Percentiles rank a stretch among this genome's conserved stretches.
Evolutionary conservation across 148 eudicot species (phyloP).

Genomic region (Rhododendron vialii): DNA sequence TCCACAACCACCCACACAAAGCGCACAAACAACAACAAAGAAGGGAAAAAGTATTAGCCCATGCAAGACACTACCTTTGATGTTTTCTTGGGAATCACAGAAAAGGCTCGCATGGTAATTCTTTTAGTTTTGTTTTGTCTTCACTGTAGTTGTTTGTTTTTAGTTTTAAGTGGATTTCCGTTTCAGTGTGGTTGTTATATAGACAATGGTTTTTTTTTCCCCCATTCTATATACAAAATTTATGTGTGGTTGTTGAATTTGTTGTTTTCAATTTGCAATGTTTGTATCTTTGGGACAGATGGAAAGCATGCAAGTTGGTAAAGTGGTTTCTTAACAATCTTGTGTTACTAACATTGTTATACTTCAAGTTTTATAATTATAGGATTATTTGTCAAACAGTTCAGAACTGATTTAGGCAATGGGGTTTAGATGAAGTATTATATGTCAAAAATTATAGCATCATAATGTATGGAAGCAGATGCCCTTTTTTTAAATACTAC

Average conservation of each 20-base stretch:
- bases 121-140: not conserved
- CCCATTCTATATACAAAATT: not conserved
- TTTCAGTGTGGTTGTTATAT: not conserved
- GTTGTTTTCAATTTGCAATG: not conserved
- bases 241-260: not conserved
- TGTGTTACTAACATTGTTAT: no score
- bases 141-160: not conserved
- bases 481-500: not conserved
- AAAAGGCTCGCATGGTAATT: not conserved
- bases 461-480: not conserved
- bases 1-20: not conserved
- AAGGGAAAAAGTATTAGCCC: not conserved
- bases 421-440: not conserved
- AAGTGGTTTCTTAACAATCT: not conserved
- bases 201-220: not conserved
- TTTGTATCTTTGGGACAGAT: no score
- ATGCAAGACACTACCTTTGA: not conserved
- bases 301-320: not conserved
- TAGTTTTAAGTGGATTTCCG: not conserved
- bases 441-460: not conserved
- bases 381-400: not conserved
- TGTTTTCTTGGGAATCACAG: not conserved
- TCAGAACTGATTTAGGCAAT: not conserved
- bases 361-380: not conserved
- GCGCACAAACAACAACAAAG: not conserved